Conservation (phyloP, 257 asterid species). For the Mitragyna speciosa region DNA sequence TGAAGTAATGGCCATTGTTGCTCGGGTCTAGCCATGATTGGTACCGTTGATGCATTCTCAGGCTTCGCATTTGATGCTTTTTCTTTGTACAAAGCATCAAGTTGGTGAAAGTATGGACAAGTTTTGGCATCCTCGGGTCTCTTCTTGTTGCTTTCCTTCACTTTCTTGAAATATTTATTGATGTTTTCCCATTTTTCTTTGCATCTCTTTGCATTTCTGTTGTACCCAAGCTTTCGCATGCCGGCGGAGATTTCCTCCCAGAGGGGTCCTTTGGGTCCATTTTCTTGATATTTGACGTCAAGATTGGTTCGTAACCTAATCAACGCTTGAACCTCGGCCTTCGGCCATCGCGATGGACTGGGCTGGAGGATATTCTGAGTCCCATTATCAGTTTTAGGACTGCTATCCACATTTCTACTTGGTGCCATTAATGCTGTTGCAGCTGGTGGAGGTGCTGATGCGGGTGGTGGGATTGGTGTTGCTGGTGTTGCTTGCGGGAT, state of each 20-base stretch:
- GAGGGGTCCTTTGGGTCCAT: conserved; percentile 84
- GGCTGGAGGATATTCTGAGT: conserved; percentile 37
- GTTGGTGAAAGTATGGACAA: conserved; percentile 85
- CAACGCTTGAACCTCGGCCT: conserved; percentile 77
- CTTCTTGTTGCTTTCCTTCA: conserved; percentile 77
- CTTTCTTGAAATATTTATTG: conserved; percentile 93
- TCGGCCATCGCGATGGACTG: conserved; percentile 88
- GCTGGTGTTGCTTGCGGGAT: conserved; percentile 1
- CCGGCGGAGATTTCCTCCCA: conserved; percentile 91
- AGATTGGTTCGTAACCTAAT: conserved; percentile 65
- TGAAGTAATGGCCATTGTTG: conserved; percentile 81
- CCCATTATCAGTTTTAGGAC: conserved; percentile 33
- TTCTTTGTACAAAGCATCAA: conserved; percentile 75
- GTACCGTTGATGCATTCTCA: conserved; percentile 38
- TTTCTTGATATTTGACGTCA: conserved; percentile 77
- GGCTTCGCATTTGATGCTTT: conserved; percentile 34
- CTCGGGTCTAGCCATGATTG: conserved; percentile 92
- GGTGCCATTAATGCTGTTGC: neutral
- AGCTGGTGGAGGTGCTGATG: conserved; percentile 17
- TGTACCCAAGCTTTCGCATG: conserved; percentile 73
- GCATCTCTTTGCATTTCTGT: conserved; percentile 75
- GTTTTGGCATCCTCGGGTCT: conserved; percentile 87
- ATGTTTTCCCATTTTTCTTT: conserved; percentile 99
- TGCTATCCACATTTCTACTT: conserved; percentile 15
- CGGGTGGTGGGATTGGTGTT: conserved; percentile 6